These are phyloP conservation scores for Trichosporon sp. DNA, from an alignment of 1,284 basidiomycete genomes.

Conservation along the genomic window DNA sequence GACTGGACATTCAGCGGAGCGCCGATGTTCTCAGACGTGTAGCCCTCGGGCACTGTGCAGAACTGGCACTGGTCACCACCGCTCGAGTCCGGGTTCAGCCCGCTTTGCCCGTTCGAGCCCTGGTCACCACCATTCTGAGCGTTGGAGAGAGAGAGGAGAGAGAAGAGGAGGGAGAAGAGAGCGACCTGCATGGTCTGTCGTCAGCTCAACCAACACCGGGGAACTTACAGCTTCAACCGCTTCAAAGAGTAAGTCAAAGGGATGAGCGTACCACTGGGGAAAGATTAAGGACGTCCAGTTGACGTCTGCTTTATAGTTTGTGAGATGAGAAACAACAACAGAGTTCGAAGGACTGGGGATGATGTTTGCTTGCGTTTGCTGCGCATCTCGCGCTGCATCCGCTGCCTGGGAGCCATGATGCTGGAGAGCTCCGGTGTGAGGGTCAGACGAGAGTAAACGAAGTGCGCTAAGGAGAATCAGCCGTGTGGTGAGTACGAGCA, in stretches of 20 bases:
- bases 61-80: conserved; percentile 22
- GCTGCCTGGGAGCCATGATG: background rate
- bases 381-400: background rate
- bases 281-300: background rate
- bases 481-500: conserved; percentile 1
- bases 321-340: background rate
- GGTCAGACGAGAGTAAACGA: background rate
- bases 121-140: conserved; percentile 18
- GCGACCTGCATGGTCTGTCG: conserved; percentile 15
- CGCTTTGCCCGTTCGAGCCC: conserved; percentile 13
- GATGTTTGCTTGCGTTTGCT: background rate
- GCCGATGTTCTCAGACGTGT: conserved; percentile 35
- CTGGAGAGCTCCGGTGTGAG: background rate
- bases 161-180: conserved; percentile 14
- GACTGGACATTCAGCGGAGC: conserved; percentile 31
- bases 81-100: conserved; percentile 17
- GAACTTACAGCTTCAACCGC: conserved; percentile 13
- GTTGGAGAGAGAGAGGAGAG: conserved; percentile 3
- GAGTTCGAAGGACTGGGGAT: background rate
- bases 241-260: conserved; percentile 8
- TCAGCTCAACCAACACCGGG: background rate
- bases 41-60: conserved; percentile 34
- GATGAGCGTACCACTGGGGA: conserved; percentile 16
- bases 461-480: background rate
- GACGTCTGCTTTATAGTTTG: conserved; percentile 10